Evolutionary conservation across 2,329 filamentous ascomycete species (phyloP).

Genomic region (Didymella exigua): DNA sequence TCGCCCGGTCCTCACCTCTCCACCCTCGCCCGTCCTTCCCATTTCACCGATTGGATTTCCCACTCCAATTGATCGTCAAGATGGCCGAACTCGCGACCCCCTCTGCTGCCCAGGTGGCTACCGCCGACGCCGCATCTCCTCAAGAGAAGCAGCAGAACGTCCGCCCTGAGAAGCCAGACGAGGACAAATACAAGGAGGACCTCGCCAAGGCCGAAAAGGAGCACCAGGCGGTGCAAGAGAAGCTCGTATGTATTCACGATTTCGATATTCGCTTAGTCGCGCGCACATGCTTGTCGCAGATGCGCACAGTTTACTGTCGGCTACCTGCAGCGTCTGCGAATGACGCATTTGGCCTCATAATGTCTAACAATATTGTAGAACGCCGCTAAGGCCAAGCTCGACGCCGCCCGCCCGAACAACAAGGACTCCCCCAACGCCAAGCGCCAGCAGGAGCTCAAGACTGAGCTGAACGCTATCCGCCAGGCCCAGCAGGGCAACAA

Average conservation of each 20-base stretch:
- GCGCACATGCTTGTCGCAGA: constrained; percentile 7
- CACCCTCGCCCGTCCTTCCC: constrained; percentile 17
- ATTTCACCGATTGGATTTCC: constrained; percentile 22
- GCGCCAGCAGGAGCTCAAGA: constrained; percentile 82
- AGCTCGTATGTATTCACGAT: constrained; percentile 58
- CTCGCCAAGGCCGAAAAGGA: constrained; percentile 86
- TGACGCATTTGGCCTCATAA: neutral
- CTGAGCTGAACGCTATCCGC: constrained; percentile 81
- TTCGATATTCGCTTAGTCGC: constrained; percentile 5
- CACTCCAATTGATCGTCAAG: constrained; percentile 29
- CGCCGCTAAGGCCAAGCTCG: constrained; percentile 85
- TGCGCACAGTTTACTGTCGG: constrained; percentile 12
- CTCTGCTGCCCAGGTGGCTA: constrained; percentile 42
- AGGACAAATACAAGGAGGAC: constrained; percentile 79
- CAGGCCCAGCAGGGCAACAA: constrained; percentile 89
- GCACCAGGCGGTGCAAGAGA: constrained; percentile 76
- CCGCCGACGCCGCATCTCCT: constrained; percentile 39
- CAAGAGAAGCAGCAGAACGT: constrained; percentile 48
- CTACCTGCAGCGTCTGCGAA: constrained; percentile 19
- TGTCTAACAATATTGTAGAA: constrained; percentile 62
- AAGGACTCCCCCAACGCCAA: constrained; percentile 80
- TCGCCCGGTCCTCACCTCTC: constrained; percentile 15
- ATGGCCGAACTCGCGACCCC: constrained; percentile 50
- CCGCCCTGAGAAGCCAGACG: constrained; percentile 86
- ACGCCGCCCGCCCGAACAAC: constrained; percentile 79